These are phyloP conservation scores for Cordyceps javanica DNA, from an alignment of 2,329 filamentous ascomycete genomes.

Conservation along the genomic window DNA sequence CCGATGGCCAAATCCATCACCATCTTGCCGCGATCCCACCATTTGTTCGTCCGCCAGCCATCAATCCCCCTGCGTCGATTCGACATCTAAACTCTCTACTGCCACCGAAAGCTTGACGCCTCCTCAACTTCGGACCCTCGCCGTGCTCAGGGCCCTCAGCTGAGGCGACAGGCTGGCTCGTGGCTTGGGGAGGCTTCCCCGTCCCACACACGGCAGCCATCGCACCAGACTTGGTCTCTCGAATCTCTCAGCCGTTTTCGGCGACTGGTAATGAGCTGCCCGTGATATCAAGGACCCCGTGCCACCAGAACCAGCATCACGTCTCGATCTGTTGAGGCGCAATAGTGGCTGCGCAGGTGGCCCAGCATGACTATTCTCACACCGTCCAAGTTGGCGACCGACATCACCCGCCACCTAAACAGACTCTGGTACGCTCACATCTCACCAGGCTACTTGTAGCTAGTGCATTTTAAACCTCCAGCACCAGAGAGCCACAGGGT, in stretches of 20 bases:
- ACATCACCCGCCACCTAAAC: neutral
- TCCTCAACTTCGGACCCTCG: slow-evolving; percentile 2
- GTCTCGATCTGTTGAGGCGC: neutral
- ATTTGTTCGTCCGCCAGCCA: neutral
- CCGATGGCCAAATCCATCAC: neutral
- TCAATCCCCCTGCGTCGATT: neutral
- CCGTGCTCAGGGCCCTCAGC: slow-evolving; percentile 1
- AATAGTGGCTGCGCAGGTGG: neutral
- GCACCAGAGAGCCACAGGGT: slow-evolving; percentile 1
- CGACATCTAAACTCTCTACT: neutral
- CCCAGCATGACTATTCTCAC: neutral
- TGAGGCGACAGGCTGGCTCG: slow-evolving; percentile 6
- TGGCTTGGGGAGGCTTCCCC: neutral
- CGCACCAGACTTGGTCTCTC: neutral
- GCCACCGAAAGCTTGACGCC: neutral
- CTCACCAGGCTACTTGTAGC: neutral
- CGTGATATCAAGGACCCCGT: neutral
- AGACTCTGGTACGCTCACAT: neutral
- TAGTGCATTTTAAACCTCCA: neutral
- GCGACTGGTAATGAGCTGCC: neutral
- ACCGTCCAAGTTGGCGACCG: neutral
- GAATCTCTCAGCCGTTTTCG: slow-evolving; percentile 1
- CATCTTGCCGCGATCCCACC: neutral
- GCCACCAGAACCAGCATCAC: neutral
- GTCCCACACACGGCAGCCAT: slow-evolving; percentile 8